Evolutionary conservation across 2,329 filamentous ascomycete genomes (phyloP), one percentile per base, ranked within the genome.

Genomic region (Aspergillus jensenii): DNA sequence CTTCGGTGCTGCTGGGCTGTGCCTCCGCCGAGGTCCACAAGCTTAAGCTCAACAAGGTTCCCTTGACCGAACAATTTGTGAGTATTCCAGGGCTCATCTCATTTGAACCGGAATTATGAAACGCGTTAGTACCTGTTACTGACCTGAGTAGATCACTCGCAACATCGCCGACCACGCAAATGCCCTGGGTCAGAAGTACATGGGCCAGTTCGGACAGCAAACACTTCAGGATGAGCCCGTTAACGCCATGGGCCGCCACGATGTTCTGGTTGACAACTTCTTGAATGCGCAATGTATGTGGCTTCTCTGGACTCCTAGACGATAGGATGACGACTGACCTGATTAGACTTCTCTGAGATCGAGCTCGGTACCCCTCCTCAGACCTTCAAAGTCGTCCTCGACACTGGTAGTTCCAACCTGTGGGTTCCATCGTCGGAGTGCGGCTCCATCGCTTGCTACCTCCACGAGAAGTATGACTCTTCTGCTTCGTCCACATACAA

Each of bases 401-500:
- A 99, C 78, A 99, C 95, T 27, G 95, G 95, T 70, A 97, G 92
- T 84, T 98, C 95, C 76, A 99, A 99, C 83, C 86, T 99, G 63
- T 99, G 96, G 96, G 93, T 99, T 60, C 96, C 96, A 40, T 96
- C 93, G 23, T 82, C 86, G 57, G 84, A 91, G 73, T 99, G 96
- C 78, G 88, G 85, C 73, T 97, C 93, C 73, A 99, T 99, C 73
- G 96, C 95, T 65, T 99, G 95, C 86, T 99, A 93, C 80, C 87
- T 99, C 60, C 95, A 99, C 84, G 87, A 79, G 78, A 99, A 96
- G 82, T 99, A 98, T 81, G 92, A 98, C 79, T 95, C 92, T 58
- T 90, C 88, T 39, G 81, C 87, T 4, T 99, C 96, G 48, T 93
- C 88, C 19, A 90, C 91, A 49, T 96, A 93, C 86, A 90, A 96